Base-by-base conservation (phyloP, 1,284 basidiomycete genomes). In the Laetiporus sulphureus region DNA sequence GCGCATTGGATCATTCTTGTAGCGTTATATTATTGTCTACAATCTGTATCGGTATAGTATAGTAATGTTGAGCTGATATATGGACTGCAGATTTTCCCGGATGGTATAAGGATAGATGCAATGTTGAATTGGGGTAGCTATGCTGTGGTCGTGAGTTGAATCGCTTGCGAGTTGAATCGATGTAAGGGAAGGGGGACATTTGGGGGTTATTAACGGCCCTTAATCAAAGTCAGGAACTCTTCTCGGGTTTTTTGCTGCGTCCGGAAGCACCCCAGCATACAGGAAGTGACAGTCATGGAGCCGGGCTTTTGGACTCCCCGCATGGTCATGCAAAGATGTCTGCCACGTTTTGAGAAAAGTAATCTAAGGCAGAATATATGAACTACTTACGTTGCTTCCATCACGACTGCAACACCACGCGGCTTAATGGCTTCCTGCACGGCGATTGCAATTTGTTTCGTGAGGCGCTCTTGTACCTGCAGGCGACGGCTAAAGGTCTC, bases 321-420 rank as follows among this genome's bases (percentile, higher is more conserved):
- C 94, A 99, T 99, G 1, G 94, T 93, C 96, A 99, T 99, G 62
- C 96, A 99, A 68, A 99, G 77, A 68, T 99, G 96, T 30, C 93
- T 95, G 58, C n/a, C 4, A 41, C 22, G 48, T 32, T 48, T 50
- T 46, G 47, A 42, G 36, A 45, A 40, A 33, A 52, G 47, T 45
- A 47, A 25, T 25, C 18, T 7, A 22, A 23, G 15, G 23, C 19
- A 24, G 16, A 19, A 29, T 29, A 29, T 31, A 38, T 30, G 38
- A 41, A 32, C 3, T 42, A 77, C 90, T 66, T 62, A 92, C 91
- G 89, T 91, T 52, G 93, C 93, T 65, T 97, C 93, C 87, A 97
- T 96, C 21, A 99, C 96, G 48, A 99, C 96, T 1, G 94, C 96
- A n/a, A 99, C 96, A 39, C 96, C 96, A 50, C 89, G 81, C 36